Evolutionary conservation across 2,329 filamentous ascomycete species (phyloP), one percentile per base, ranked within the genome.

Genomic region (Penicillium verrucosum): DNA sequence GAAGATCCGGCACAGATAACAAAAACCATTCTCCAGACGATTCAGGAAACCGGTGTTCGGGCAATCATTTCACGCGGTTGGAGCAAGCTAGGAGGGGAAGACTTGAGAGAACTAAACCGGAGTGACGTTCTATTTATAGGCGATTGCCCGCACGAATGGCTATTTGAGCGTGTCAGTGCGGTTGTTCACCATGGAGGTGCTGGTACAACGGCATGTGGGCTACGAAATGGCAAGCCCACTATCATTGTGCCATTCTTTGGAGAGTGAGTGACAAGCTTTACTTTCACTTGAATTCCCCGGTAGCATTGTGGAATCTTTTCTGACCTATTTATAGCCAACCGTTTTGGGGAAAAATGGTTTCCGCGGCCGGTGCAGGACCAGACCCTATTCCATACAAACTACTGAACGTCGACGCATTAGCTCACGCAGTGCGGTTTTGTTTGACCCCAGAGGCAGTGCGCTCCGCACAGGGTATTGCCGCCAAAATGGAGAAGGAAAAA

Each of bases 151-250:
- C 81, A 83, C 51, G 79, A 83, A 57, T 84, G 82, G 82, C 71
- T 84, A 0, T 84, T 84, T 61, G 75, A 81, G 58, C 73, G 76
- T 9, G 80, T 84, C 3, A 75, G 79, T 0, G 77, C 74, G 30
- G 81, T 84, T 0, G 75, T 84, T 1, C 82, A 85, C 59, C 81
- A 85, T 53, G 82, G 82, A 32, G 82, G 82, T 18, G 82, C 82
- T 18, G 82, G 82, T 1, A 83, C 81, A 0, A 83, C 81, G 3
- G 81, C 82, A 5, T 77, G 75, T 25, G 81, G 82, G 0, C 75
- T 84, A 10, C 68, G 74, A 1, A 73, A 78, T 44, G 81, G 77
- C 0, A 68, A 73, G 21, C 80, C 82, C 0, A 84, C 81, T 0
- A 66, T 78, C 0, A 75, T 85, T 16, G 77, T 85, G 1, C 82